Evolutionary conservation across 1,284 basidiomycete species (phyloP), one percentile per base, ranked within the genome.

Genomic region (Schizophyllum amplum): DNA sequence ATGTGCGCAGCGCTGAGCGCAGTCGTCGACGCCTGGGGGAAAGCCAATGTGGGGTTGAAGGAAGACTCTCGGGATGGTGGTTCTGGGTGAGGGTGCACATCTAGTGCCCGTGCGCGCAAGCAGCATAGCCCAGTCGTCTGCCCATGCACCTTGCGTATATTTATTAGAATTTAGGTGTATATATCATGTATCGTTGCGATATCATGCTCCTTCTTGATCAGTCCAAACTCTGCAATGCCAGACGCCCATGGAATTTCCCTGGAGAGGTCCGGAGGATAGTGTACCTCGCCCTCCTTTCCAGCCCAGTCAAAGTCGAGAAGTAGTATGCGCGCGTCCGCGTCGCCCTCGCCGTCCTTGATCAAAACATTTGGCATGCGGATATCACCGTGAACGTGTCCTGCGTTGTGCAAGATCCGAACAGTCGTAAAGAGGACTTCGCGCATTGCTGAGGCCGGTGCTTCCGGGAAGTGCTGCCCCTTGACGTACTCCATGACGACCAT

Each of bases 291-390:
- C 1, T 50, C 48, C 24, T 49, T 24, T 2, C 54, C 51, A 17
- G 51, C 58, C 60, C 58, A 61, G 33, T 61, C 60, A 60, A 58
- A 60, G 22, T 60, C 60, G 5, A 61, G 48, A 17, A 60, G 15
- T 55, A n/a, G n/a, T n/a, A n/a, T n/a, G n/a, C n/a, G n/a, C n/a
- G n/a, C n/a, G n/a, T 52, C 21, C 51, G 46, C 25, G 54, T 23
- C 4, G 13, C 54, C 9, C 55, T 13, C 56, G 58, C 57, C 5
- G 59, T 52, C 48, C 59, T n/a, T n/a, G n/a, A 46, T n/a, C 42
- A 46, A 11, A n/a, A 46, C n/a, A 46, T 46, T 46, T n/a, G 11
- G 42, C 42, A n/a, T 11, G 42, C 42, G 42, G 11, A 46, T 46
- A 46, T 46, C 42, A 11, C 42, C 42, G n/a, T 46, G n/a, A n/a